Conservation (phyloP, 2,329 filamentous ascomycete species). For the Gyromitra esculenta region DNA sequence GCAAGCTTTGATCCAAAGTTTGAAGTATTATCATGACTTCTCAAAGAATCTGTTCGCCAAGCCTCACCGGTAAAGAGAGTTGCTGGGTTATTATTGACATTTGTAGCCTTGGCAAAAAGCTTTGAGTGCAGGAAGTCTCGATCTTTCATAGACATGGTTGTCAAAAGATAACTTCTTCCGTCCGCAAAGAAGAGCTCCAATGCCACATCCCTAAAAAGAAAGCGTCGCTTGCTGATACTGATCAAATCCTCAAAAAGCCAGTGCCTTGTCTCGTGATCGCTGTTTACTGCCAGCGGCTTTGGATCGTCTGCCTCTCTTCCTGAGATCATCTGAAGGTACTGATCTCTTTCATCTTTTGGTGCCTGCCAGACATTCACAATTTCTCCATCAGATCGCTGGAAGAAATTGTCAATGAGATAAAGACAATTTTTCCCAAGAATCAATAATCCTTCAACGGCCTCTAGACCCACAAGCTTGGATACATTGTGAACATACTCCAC, state of each 20-base stretch:
- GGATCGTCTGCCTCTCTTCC: slow-evolving; percentile 72
- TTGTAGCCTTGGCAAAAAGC: slow-evolving; percentile 80
- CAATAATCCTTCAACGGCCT: slow-evolving; percentile 90
- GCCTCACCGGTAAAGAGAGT: slow-evolving; percentile 81
- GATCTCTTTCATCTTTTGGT: slow-evolving; percentile 88
- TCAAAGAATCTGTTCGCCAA: slow-evolving; percentile 89
- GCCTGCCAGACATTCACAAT: slow-evolving; percentile 98
- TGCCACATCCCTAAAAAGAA: slow-evolving; percentile 92
- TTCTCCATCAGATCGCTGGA: slow-evolving; percentile 92
- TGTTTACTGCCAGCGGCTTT: slow-evolving; percentile 64
- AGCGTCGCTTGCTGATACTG: slow-evolving; percentile 93
- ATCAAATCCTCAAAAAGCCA: slow-evolving; percentile 97
- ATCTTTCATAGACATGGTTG: slow-evolving; percentile 75
- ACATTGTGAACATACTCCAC: slow-evolving; percentile 96
- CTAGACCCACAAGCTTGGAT: slow-evolving; percentile 90
- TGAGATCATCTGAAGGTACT: slow-evolving; percentile 92
- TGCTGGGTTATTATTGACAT: slow-evolving; percentile 70
- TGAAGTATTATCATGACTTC: slow-evolving; percentile 69
- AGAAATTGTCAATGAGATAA: slow-evolving; percentile 96
- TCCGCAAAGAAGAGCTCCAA: slow-evolving; percentile 99
- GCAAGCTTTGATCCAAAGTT: slow-evolving; percentile 87
- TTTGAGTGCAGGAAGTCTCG: slow-evolving; percentile 84
- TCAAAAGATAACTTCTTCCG: slow-evolving; percentile 91
- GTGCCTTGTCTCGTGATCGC: slow-evolving; percentile 82
- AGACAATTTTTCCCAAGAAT: slow-evolving; percentile 91